Evolutionary conservation across 2,329 filamentous ascomycete species (phyloP).

Genomic region (Aspergillus hiratsukae): DNA sequence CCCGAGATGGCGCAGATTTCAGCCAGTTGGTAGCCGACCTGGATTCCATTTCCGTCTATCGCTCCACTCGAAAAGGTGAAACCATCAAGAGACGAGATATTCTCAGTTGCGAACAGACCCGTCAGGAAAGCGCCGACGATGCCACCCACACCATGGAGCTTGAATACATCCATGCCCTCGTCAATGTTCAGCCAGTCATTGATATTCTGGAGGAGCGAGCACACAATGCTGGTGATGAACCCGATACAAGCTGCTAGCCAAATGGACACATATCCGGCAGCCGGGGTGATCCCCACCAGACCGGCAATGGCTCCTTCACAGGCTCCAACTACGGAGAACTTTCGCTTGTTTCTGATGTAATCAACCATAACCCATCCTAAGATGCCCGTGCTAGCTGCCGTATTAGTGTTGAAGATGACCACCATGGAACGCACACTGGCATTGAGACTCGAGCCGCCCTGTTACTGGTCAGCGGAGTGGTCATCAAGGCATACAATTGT

Average conservation of each 20-base stretch:
- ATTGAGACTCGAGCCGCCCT: conserved; percentile 52
- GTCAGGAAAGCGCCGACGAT: conserved; percentile 56
- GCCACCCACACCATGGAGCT: conserved; percentile 55
- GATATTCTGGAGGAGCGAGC: conserved; percentile 47
- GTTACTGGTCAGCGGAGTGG: not conserved
- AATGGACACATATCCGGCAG: conserved; percentile 49
- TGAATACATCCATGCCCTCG: conserved; percentile 58
- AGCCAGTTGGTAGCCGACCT: conserved; percentile 53
- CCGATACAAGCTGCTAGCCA: conserved; percentile 55
- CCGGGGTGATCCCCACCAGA: conserved; percentile 58
- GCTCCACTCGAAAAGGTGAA: conserved; percentile 43
- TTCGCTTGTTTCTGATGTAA: conserved; percentile 48
- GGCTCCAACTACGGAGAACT: conserved; percentile 53
- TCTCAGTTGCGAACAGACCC: conserved; percentile 50
- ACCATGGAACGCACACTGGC: conserved; percentile 51
- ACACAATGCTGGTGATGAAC: conserved; percentile 51
- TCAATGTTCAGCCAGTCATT: conserved; percentile 54
- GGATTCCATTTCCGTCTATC: conserved; percentile 53
- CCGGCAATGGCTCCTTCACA: conserved; percentile 57
- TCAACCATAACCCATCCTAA: conserved; percentile 53
- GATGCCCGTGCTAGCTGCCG: conserved; percentile 51
- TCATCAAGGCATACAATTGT: not conserved
- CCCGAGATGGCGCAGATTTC: conserved; percentile 52
- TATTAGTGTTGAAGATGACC: conserved; percentile 56
- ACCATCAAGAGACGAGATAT: conserved; percentile 46